Base-by-base conservation (phyloP, 495 filamentous ascomycete genomes). In the Ramalina intermedia region DNA sequence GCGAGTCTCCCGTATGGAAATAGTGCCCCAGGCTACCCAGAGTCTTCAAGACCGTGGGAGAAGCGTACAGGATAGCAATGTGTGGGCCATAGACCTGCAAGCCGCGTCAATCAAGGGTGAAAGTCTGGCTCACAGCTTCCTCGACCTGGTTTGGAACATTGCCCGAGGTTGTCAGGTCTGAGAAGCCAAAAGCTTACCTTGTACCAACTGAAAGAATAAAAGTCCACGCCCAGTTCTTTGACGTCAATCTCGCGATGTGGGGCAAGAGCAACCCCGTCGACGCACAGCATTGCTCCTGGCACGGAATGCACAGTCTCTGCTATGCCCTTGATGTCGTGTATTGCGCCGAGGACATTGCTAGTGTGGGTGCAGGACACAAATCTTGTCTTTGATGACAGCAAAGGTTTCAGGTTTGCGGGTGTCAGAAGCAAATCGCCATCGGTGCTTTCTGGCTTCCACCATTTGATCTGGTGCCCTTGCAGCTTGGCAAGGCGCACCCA, bases 161-260 rank as follows among this genome's bases (percentile, higher is more conserved):
- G 14, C 14, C 0, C 13, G 16, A 14, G 0, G 1, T 39, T 23
- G 18, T 51, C 29, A 7, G 27, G n/a, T 16, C 0, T 6, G 42
- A 6, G 1, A 5, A 17, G 24, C n/a, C n/a, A 42, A 2, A 9
- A n/a, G 26, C 48, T 5, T 55, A 72, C 69, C 61, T 87, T 85
- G 63, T 85, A 85, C 67, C 84, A 87, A 2, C 71, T 77, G 54
- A 85, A 80, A n/a, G 74, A 68, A 58, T 87, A 87, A 57, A 85
- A 75, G 55, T 87, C 83, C 1, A 82, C 81, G 0, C 71, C 81
- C 4, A 86, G 65, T 1, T 57, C 75, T 46, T 64, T 65, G 14
- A 87, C 79, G 58, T 89, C 80, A 24, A 87, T 64, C 26, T 61
- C 63, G 26, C 83, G 65, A 54, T 89, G 84, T 3, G 84, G 82